Evolutionary conservation across 2,329 filamentous ascomycete species (phyloP), one percentile per base, ranked within the genome.

Genomic region (Xylaria sp.): DNA sequence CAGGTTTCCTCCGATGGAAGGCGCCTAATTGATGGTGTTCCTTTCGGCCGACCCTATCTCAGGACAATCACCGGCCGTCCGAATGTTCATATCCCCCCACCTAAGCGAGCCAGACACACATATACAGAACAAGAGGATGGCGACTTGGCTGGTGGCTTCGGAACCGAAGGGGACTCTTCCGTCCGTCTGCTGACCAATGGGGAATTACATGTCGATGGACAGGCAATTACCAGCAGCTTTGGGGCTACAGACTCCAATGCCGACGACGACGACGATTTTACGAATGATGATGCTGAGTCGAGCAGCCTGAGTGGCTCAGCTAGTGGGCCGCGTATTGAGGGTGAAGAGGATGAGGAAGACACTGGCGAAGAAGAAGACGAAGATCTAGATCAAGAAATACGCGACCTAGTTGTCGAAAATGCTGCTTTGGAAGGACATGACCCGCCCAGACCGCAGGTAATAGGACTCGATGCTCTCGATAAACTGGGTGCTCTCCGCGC

Each of bases 11-110:
- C 82, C 1, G 92, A 93, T 78, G 94, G 95, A 3, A 91, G 86
- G 72, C 94, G 94, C 77, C 84, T 98, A 5, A 86, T 96, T 12
- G 95, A 98, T 78, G 94, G 95, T 3, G 84, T 97, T 23, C 88
- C 93, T 0, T 97, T 95, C 78, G 94, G 95, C 2, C 87, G 91
- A 68, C 90, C 91, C 0, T 89, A 89, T 76, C 81, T 95, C 9
- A 87, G 87, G 74, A 76, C 82, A 1, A 84, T 86, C 0, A 84
- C 84, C 8, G 85, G 85, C 66, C 87, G 93, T 55, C 93, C 93
- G 0, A 78, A 86, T 0, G 82, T 97, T 47, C 82, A 85, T 13
- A 92, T 97, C 18, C 92, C 92, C 0, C 90, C 93, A 0, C 86
- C 90, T 70, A 97, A 96, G 78, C 87, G 87, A 74, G 86, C 85